Conservation (phyloP, 2,329 filamentous ascomycete species). For the Geosmithia putterillii region DNA sequence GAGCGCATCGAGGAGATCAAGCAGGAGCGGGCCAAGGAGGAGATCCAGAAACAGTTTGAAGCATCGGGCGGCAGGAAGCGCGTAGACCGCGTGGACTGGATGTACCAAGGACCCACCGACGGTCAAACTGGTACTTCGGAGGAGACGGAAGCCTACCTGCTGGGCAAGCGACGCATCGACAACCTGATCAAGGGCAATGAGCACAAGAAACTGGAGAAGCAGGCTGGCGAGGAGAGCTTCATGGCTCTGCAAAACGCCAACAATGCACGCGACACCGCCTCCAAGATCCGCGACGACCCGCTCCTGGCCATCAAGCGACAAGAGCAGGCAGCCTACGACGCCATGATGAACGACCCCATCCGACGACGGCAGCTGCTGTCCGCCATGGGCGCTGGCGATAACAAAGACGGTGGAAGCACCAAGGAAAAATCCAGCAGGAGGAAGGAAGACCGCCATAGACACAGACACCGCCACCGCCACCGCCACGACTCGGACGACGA, state of each 20-base stretch:
- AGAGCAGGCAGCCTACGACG: slow-evolving; percentile 70
- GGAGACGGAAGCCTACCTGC: slow-evolving; percentile 84
- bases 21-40: slow-evolving; percentile 85
- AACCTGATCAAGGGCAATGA: slow-evolving; percentile 67
- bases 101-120: slow-evolving; percentile 81
- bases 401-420: too few relatives aligned
- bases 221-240: slow-evolving; percentile 46
- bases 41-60: slow-evolving; percentile 82
- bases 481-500: slow-evolving; percentile 28
- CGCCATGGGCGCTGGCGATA: slow-evolving; percentile 43
- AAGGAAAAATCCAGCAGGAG: slow-evolving; percentile 11
- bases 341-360: slow-evolving; percentile 67
- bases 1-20: slow-evolving; percentile 86
- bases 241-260: slow-evolving; percentile 58
- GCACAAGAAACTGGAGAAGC: slow-evolving; percentile 69
- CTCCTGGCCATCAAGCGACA: slow-evolving; percentile 87
- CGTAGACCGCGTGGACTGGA: slow-evolving; percentile 86
- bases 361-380: slow-evolving; percentile 56
- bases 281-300: slow-evolving; percentile 84
- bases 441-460: slow-evolving; percentile 21
- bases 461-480: slow-evolving; percentile 26
- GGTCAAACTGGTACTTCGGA: slow-evolving; percentile 68
- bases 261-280: slow-evolving; percentile 64
- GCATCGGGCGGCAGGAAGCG: slow-evolving; percentile 73
- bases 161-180: slow-evolving; percentile 89